These are phyloP conservation scores for Oryza longistaminata DNA, from an alignment of 176 grass and related monocot genomes.

Conservation along the genomic window DNA sequence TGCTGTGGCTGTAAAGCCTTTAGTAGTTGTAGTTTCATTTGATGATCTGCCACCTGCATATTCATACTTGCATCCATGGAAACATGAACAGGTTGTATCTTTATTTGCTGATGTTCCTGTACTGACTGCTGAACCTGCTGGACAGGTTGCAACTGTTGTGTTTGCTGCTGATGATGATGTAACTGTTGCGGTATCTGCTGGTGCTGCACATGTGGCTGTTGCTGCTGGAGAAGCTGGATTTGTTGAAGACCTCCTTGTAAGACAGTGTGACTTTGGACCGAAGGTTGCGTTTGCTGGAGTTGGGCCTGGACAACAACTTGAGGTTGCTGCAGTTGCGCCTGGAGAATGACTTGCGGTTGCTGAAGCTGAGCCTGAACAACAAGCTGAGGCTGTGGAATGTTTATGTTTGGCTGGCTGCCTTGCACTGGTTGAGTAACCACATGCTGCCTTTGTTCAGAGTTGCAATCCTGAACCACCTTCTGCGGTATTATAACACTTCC, in stretches of 20 bases:
- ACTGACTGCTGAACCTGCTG: conserved; percentile 48
- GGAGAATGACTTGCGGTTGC: conserved; percentile 53
- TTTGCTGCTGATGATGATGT: conserved; percentile 26
- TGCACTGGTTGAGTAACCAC: conserved; percentile 35
- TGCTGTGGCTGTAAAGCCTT: conserved; percentile 56
- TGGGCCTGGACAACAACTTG: conserved; percentile 45
- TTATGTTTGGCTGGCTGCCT: conserved; percentile 41
- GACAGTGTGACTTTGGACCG: conserved; percentile 50
- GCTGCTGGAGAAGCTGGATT: conserved; percentile 59
- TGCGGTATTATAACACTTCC: conserved; percentile 38
- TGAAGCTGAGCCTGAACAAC: conserved; percentile 42
- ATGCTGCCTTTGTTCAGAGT: conserved; percentile 48
- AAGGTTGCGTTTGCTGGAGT: conserved; percentile 54
- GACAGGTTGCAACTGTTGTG: conserved; percentile 28
- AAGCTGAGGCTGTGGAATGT: conserved; percentile 40
- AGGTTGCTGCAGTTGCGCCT: conserved; percentile 53
- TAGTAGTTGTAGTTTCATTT: conserved; percentile 63
- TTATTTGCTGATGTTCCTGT: conserved; percentile 58
- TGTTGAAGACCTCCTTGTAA: conserved; percentile 50
- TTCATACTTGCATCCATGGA: conserved; percentile 35
- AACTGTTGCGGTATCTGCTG: conserved; percentile 23
- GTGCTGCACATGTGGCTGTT: conserved; percentile 48
- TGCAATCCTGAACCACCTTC: conserved; percentile 50
- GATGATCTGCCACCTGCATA: conserved; percentile 55
- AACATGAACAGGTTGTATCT: conserved; percentile 34